These are phyloP conservation scores for Stagonosporopsis chrysanthemi DNA, from an alignment of 2,329 filamentous ascomycete genomes.

Conservation along the genomic window DNA sequence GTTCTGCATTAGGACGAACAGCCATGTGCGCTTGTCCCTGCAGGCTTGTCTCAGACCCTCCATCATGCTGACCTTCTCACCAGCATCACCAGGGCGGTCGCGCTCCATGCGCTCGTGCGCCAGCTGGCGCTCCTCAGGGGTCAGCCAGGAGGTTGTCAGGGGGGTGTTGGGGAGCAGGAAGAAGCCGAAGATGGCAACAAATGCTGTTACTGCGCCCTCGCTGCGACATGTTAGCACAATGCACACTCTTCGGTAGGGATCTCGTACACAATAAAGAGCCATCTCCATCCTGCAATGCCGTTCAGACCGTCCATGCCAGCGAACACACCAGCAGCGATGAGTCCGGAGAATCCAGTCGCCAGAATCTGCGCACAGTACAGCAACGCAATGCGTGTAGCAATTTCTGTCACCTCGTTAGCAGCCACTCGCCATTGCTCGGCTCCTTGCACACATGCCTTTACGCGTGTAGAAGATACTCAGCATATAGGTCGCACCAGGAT, in stretches of 20 bases:
- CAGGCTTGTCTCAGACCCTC: conserved; percentile 41
- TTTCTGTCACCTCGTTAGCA: conserved; percentile 31
- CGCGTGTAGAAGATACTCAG: conserved; percentile 72
- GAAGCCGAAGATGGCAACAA: conserved; percentile 41
- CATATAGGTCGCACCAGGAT: conserved; percentile 68
- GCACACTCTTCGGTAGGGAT: neutral
- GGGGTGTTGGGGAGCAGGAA: conserved; percentile 41
- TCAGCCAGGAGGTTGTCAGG: conserved; percentile 56
- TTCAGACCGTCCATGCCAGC: conserved; percentile 38
- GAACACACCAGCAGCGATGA: conserved; percentile 53
- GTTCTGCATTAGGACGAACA: conserved; percentile 46
- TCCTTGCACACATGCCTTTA: conserved; percentile 40
- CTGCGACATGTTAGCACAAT: conserved; percentile 18
- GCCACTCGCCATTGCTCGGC: conserved; percentile 42
- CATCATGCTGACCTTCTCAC: conserved; percentile 34
- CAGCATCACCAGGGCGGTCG: conserved; percentile 58
- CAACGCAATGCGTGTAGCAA: conserved; percentile 47
- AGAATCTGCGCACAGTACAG: conserved; percentile 52
- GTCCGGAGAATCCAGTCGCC: conserved; percentile 54
- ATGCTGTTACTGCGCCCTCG: conserved; percentile 36
- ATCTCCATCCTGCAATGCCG: conserved; percentile 50
- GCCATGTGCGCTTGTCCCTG: conserved; percentile 37
- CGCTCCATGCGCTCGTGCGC: conserved; percentile 49
- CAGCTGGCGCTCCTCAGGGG: conserved; percentile 54
- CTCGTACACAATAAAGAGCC: conserved; percentile 51